Conservation (phyloP, 495 filamentous ascomycete species). For the Oleoguttula mirabilis region DNA sequence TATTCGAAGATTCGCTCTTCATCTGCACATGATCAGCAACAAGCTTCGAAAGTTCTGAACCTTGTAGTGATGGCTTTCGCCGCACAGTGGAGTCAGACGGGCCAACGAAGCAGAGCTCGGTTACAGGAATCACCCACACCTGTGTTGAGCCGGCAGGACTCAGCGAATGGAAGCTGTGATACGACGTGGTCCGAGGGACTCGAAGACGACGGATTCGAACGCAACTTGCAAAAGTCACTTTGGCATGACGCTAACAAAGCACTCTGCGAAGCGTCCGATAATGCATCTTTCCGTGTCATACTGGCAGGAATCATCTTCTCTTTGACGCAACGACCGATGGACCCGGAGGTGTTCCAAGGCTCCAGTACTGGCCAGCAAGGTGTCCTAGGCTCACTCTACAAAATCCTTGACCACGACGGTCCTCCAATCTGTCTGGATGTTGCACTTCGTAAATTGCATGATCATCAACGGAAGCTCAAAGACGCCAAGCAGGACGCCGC, state of each 20-base stretch:
- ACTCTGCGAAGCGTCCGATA: conserved; percentile 27
- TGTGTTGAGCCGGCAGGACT: too few relatives aligned
- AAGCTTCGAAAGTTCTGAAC: conserved; percentile 31
- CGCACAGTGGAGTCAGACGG: conserved; percentile 37
- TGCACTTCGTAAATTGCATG: conserved; percentile 23
- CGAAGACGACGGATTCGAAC: not conserved
- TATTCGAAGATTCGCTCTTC: conserved; percentile 27
- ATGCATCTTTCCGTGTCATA: conserved; percentile 36
- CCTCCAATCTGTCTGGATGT: conserved; percentile 33
- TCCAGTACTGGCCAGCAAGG: too few relatives aligned
- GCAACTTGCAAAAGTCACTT: conserved; percentile 28
- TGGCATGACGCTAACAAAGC: conserved; percentile 36
- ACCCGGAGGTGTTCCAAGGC: too few relatives aligned
- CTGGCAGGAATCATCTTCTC: conserved; percentile 39
- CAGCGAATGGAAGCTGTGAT: not conserved
- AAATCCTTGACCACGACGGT: conserved; percentile 31
- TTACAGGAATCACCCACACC: too few relatives aligned
- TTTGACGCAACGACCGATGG: conserved; percentile 33
- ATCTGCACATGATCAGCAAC: conserved; percentile 29
- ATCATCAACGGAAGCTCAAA: conserved; percentile 4
- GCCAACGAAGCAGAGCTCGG: too few relatives aligned
- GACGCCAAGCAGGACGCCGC: not conserved
- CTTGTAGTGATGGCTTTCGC: conserved; percentile 37
- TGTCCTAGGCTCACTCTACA: conserved; percentile 9
- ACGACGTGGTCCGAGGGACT: not conserved